Percentiles rank a stretch among this genome's conserved stretches.
These are phyloP conservation scores for Gremmenia infestans DNA, from an alignment of 2,329 filamentous ascomycete species.

Conservation along the genomic window DNA sequence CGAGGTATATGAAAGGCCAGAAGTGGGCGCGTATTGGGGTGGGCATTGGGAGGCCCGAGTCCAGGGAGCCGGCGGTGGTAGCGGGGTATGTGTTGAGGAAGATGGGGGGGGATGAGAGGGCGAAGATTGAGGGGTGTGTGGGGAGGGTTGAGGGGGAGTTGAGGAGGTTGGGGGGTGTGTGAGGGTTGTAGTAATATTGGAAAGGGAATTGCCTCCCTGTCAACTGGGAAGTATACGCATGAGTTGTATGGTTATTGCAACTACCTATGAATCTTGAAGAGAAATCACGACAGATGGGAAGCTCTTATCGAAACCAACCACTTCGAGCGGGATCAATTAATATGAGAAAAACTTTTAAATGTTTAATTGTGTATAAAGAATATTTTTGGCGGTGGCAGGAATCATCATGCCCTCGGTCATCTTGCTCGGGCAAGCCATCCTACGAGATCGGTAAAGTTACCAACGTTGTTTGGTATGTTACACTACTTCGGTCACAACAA, in stretches of 20 bases:
- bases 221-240: no score
- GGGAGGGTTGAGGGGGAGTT: conserved; percentile 25
- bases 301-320: no score
- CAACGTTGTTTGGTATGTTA: not conserved
- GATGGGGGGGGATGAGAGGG: conserved; percentile 26
- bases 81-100: conserved; percentile 67
- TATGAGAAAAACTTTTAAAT: no score
- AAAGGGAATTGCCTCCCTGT: no score
- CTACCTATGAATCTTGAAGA: no score
- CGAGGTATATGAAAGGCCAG: conserved; percentile 41
- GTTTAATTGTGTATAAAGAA: no score
- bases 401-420: not conserved
- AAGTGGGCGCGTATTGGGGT: conserved; percentile 62
- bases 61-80: conserved; percentile 62
- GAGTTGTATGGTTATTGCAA: no score
- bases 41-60: conserved; percentile 79
- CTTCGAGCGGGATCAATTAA: no score
- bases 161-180: conserved; percentile 14
- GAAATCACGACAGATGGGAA: no score
- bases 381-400: no score
- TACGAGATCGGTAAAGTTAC: not conserved
- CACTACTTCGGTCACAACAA: not conserved
- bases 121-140: conserved; percentile 25
- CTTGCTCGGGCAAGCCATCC: not conserved
- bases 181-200: not conserved